Evolutionary conservation across 768 basidiomycete genomes (phyloP), one percentile per base, ranked within the genome.

Genomic region (Serpula lacrymans): DNA sequence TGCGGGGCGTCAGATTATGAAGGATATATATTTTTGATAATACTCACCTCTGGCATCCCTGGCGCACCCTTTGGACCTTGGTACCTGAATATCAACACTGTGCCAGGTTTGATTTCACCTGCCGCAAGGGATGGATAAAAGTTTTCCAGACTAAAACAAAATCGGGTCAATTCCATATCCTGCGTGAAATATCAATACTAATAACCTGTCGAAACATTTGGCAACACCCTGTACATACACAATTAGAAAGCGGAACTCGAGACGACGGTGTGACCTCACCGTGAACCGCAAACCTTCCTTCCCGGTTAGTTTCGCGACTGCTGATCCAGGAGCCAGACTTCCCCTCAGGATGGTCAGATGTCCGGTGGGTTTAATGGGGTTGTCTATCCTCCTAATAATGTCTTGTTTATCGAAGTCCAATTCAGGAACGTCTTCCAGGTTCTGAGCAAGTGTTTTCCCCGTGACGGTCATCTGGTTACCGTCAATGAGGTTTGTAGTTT

Each of bases 261-360:
- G 22, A n/a, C 11, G 32, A 29, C 22, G 27, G 33, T 3, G 30
- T 29, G 36, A 45, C 43, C 66, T 31, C 33, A 85, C 87, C 71
- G 89, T 85, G 49, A 96, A 96, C 16, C 66, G 72, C 37, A 79
- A 61, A 4, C 93, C 93, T 64, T 96, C 93, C 63, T 94, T 93
- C 11, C 93, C 92, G 5, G 93, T 95, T 47, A 96, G 69, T 64
- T 97, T 97, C 12, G 91, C 89, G 14, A 97, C 92, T 21, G 90
- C 84, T 1, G 83, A 82, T 35, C 76, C 87, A 0, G 93, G 93
- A 3, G 88, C 83, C 30, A 97, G 69, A 62, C 88, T 93, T n/a
- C 93, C 93, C 37, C 82, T 76, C 46, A 97, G 63, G 52, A 97
- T 91, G 10, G 82, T 82, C 51, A 96, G 63, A 63, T 95, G 93